Evolutionary conservation across 1,139 yeast species (phyloP).

Genomic region (Diutina neorugosa): DNA sequence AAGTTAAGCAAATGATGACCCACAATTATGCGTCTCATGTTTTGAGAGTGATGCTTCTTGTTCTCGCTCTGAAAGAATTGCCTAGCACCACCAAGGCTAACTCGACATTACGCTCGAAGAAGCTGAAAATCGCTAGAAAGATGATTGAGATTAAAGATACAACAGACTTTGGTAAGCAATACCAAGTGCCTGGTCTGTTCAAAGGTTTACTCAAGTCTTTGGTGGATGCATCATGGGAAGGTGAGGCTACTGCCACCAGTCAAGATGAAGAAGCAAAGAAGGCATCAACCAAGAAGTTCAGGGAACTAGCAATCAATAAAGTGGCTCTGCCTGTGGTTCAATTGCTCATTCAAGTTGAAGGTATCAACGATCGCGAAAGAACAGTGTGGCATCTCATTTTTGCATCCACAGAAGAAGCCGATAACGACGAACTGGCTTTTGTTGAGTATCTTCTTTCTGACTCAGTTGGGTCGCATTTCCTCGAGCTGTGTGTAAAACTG

Average conservation of each 20-base stretch:
- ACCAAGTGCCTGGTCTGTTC: conserved; percentile 65
- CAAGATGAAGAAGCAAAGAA: conserved; percentile 4
- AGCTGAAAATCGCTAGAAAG: conserved; percentile 81
- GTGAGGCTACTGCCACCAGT: neutral
- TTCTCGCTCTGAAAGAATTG: conserved; percentile 65
- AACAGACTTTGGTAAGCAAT: conserved; percentile 52
- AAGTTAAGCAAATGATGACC: conserved; percentile 43
- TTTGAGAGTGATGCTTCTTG: conserved; percentile 55
- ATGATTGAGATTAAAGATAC: conserved; percentile 82
- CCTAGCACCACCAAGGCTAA: conserved; percentile 69
- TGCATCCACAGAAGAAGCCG: conserved; percentile 11
- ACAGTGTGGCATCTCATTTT: conserved; percentile 50
- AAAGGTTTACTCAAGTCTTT: conserved; percentile 43
- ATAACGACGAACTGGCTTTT: conserved; percentile 60
- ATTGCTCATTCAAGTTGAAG: conserved; percentile 70
- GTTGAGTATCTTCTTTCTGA: conserved; percentile 78
- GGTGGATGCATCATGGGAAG: conserved; percentile 10
- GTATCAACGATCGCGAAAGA: conserved; percentile 61
- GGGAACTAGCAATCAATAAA: conserved; percentile 69
- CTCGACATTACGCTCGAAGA: conserved; percentile 73
- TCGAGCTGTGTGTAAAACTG: conserved; percentile 54
- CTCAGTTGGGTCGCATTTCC: conserved; percentile 83
- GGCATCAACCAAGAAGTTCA: conserved; percentile 26
- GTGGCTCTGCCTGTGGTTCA: conserved; percentile 85
- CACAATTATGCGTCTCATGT: conserved; percentile 89